phyloP scores from a whole-genome alignment of 1,284 basidiomycete species.

The Sporisorium scitamineum region DNA sequence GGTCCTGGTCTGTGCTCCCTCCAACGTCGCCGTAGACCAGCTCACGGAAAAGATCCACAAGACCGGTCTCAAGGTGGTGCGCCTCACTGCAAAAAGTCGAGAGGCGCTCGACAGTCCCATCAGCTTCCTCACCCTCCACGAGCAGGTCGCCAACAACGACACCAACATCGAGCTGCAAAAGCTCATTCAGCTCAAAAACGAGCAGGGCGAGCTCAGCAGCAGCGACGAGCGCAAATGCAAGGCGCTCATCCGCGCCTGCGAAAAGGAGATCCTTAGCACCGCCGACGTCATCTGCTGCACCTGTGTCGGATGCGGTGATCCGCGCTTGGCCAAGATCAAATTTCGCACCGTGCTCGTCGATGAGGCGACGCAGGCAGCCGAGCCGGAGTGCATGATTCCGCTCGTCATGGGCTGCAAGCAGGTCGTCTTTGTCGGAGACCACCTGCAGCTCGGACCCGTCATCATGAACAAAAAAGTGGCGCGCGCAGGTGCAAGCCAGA shows the following conservation, averaged over 20 bases:
- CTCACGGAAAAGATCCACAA: conserved; percentile 98
- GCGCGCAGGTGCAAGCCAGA: conserved; percentile 94
- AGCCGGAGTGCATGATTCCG: conserved; percentile 99
- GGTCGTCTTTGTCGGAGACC: conserved; percentile 94
- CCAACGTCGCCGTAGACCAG: conserved; percentile 99
- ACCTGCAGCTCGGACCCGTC: conserved; percentile 95
- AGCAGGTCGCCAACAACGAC: conserved; percentile 91
- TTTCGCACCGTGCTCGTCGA: conserved; percentile 98
- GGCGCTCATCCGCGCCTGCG: conserved; percentile 90
- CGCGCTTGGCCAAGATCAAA: conserved; percentile 93
- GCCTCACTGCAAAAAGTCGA: conserved; percentile 95
- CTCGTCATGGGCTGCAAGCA: conserved; percentile 98
- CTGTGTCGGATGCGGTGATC: conserved; percentile 97
- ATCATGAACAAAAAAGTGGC: conserved; percentile 99
- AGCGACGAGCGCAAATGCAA: conserved; percentile 98
- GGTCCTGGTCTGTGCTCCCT: conserved; percentile 97
- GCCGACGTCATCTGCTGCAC: conserved; percentile 99
- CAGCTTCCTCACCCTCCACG: conserved; percentile 92
- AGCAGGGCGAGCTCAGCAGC: conserved; percentile 94
- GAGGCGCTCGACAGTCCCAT: conserved; percentile 96
- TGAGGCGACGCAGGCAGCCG: conserved; percentile 97
- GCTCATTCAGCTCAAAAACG: conserved; percentile 95
- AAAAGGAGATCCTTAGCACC: conserved; percentile 93
- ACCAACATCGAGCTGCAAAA: conserved; percentile 88
- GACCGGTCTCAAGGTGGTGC: conserved; percentile 96